phyloP scores from a whole-genome alignment of 345 rosid genomes.

The Crucihimalaya himalaica region DNA sequence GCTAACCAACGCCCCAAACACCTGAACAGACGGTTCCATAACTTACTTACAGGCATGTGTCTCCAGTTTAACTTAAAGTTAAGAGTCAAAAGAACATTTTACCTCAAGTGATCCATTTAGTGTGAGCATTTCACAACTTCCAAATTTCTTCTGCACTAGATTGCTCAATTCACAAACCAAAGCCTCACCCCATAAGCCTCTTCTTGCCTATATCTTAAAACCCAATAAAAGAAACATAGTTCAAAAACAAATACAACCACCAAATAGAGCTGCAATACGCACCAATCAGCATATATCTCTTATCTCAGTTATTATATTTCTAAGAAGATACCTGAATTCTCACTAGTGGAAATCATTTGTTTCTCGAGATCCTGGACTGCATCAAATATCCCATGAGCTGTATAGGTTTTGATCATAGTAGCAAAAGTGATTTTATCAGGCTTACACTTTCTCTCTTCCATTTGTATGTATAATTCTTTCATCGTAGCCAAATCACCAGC shows the following conservation, averaged over 20 bases:
- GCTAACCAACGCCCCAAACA: background rate
- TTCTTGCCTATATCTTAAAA: slow-evolving; percentile 27
- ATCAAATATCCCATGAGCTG: slow-evolving; percentile 62
- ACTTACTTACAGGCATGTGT: slow-evolving; percentile 4
- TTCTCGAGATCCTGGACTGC: slow-evolving; percentile 58
- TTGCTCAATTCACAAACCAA: slow-evolving; percentile 9
- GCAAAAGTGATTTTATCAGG: slow-evolving; percentile 69
- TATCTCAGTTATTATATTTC: background rate
- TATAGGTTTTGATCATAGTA: slow-evolving; percentile 72
- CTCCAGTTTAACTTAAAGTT: background rate
- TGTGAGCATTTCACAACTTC: slow-evolving; percentile 1
- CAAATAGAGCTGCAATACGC: background rate
- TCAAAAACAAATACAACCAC: slow-evolving; percentile 17
- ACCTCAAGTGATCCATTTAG: background rate
- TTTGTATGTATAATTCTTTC: slow-evolving; percentile 57
- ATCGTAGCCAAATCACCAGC: slow-evolving; percentile 72
- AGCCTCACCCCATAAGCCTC: slow-evolving; percentile 27
- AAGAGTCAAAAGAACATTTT: background rate
- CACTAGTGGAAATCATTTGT: slow-evolving; percentile 43
- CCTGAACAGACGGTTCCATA: background rate
- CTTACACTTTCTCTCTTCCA: slow-evolving; percentile 69
- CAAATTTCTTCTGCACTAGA: slow-evolving; percentile 7
- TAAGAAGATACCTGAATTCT: slow-evolving; percentile 41
- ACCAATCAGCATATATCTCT: background rate
- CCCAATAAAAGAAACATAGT: slow-evolving; percentile 15